Evolutionary conservation across 75 land plant genomes (phyloP), one percentile per base, ranked within the genome.

Genomic region (Gnetum montanum): DNA sequence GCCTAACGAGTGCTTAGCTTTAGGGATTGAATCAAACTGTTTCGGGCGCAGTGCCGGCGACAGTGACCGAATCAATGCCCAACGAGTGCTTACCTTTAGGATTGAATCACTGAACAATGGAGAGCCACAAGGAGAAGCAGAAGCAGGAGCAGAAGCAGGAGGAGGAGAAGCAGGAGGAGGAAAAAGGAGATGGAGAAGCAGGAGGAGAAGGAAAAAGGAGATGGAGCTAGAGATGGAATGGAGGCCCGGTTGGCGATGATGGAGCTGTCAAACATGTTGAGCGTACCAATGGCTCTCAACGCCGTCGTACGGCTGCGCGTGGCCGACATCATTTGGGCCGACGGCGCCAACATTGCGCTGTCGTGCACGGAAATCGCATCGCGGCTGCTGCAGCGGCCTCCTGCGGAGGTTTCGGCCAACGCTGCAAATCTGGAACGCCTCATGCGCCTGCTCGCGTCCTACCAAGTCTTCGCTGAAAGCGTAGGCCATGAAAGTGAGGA

Each of bases 241-340:
- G 56, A 60, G 16, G 69, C 66, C 2, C 54, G 79, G 20, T 52
- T 80, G 22, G 66, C 69, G 12, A 76, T 76, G 49, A 52, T 80
- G 65, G 84, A 83, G 66, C 65, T 83, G 60, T 62, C 82, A 31
- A 80, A 80, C 84, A 71, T 80, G 76, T 46, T 80, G 36, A 71
- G 80, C 54, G 84, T 81, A 18, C 84, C 84, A 16, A 77, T 81
- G 80, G 65, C 77, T 38, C 72, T 81, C 59, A 41, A 59, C 68
- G 81, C 81, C 35, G 64, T 60, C 45, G 63, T 77, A 28, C 64
- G 65, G 36, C 84, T 81, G 66, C 46, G 59, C 60, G 65, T 81
- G 46, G 67, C 80, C 34, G 71, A 71, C 66, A 64, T 70, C 57
- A 69, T 81, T 50, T 77, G 70, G 67, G 47, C 57, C 10, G 44